Evolutionary conservation across 352 stramenopile genomes (phyloP).

Genomic region (Phytopythium helicoides): DNA sequence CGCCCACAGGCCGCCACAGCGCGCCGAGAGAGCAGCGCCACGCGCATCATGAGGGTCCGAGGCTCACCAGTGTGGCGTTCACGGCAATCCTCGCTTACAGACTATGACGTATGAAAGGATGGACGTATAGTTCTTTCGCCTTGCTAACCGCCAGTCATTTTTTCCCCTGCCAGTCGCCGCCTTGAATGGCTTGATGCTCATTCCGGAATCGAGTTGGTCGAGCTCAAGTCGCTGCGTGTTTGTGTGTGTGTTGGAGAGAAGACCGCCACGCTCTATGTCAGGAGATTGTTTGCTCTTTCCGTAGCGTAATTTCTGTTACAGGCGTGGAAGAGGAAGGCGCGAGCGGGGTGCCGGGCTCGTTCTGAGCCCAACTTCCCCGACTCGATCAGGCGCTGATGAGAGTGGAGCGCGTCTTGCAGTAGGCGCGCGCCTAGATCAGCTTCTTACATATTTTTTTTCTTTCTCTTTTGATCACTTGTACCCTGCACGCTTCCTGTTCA

Average conservation of each 20-base stretch:
- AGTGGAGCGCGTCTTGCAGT: constrained; percentile 49
- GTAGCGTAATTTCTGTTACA: constrained; percentile 83
- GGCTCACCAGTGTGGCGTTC: constrained; percentile 10
- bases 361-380: constrained; percentile 54
- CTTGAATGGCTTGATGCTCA: no score
- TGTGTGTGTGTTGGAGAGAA: constrained; percentile 11
- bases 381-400: constrained; percentile 74
- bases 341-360: constrained; percentile 47
- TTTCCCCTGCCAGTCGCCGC: neutral
- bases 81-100: constrained; percentile 3
- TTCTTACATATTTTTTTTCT: constrained; percentile 47
- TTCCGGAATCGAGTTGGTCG: no score
- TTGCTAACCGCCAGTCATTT: constrained; percentile 7
- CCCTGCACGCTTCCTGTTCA: neutral
- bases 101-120: no score
- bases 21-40: constrained; percentile 13
- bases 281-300: constrained; percentile 66
- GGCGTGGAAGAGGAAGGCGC: constrained; percentile 79
- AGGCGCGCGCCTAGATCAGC: constrained; percentile 66
- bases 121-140: neutral
- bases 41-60: constrained; percentile 6
- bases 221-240: neutral
- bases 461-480: neutral
- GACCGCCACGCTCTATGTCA: constrained; percentile 76
- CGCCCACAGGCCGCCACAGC: constrained; percentile 7